Conservation (phyloP, 306 rosid genomes). For the Prunus davidiana region DNA sequence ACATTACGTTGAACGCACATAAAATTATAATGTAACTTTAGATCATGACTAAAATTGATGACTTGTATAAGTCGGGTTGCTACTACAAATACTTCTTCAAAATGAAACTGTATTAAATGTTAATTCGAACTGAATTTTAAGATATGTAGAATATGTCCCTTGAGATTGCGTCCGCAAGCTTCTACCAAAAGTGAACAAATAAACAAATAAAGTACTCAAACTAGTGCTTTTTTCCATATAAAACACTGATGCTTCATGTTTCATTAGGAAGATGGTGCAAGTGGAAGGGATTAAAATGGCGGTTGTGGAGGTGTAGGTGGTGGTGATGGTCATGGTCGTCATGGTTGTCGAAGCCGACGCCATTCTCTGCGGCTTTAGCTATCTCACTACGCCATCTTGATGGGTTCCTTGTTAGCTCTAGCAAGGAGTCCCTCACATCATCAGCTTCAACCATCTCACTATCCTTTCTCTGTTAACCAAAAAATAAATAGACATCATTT, state of each 20-base stretch:
- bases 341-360: conserved; percentile 30
- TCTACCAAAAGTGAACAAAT: not conserved
- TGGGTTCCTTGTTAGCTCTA: conserved; percentile 70
- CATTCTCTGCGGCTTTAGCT: conserved; percentile 40
- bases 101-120: too few species aligned
- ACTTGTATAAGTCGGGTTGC: too few species aligned
- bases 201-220: not conserved
- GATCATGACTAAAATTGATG: not conserved
- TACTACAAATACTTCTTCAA: too few species aligned
- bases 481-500: not conserved
- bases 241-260: conserved; percentile 11
- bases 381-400: conserved; percentile 46
- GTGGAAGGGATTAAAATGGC: conserved; percentile 40
- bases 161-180: not conserved
- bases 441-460: conserved; percentile 70
- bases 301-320: conserved; percentile 31
- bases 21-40: not conserved
- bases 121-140: not conserved
- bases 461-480: conserved; percentile 61
- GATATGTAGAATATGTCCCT: not conserved
- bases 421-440: conserved; percentile 65
- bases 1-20: too few species aligned
- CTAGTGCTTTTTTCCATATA: not conserved
- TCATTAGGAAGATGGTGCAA: conserved; percentile 43
- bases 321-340: conserved; percentile 11